phyloP scores from a whole-genome alignment of 1,139 yeast species.

The Geotrichum cucujoidarum region DNA sequence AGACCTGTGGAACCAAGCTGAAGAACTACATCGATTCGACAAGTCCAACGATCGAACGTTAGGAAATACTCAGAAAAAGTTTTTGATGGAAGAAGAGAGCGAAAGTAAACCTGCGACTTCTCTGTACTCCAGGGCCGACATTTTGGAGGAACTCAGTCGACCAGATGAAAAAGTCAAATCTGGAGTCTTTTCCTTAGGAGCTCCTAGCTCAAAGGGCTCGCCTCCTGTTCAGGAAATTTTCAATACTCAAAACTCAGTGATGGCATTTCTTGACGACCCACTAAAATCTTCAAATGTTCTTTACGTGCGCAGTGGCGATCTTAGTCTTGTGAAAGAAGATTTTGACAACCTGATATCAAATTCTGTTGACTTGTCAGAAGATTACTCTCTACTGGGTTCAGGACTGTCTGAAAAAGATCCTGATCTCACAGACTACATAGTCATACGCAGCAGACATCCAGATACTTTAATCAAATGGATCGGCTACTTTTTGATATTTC shows the following conservation, averaged over 20 bases:
- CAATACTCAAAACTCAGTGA: not conserved
- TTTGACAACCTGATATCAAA: conserved; percentile 30
- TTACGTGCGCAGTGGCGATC: conserved; percentile 34
- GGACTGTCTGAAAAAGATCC: conserved; percentile 10
- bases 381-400: conserved; percentile 4
- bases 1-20: too few species aligned
- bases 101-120: too few species aligned
- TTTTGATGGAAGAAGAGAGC: not conserved
- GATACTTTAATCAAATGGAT: conserved; percentile 43
- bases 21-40: too few species aligned
- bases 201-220: too few species aligned
- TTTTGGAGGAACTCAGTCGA: too few species aligned
- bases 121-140: too few species aligned
- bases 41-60: too few species aligned
- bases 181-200: too few species aligned
- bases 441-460: conserved; percentile 49
- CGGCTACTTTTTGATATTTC: conserved; percentile 51
- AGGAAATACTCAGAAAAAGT: too few species aligned
- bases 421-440: conserved; percentile 19
- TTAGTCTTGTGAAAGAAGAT: conserved; percentile 32
- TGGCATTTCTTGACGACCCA: conserved; percentile 11
- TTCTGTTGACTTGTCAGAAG: not conserved
- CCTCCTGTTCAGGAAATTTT: conserved; percentile 1
- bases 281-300: conserved; percentile 26
- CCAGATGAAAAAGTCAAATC: too few species aligned